These are phyloP conservation scores for Pythium scleroteichum DNA, from an alignment of 352 stramenopile genomes.

Conservation along the genomic window DNA sequence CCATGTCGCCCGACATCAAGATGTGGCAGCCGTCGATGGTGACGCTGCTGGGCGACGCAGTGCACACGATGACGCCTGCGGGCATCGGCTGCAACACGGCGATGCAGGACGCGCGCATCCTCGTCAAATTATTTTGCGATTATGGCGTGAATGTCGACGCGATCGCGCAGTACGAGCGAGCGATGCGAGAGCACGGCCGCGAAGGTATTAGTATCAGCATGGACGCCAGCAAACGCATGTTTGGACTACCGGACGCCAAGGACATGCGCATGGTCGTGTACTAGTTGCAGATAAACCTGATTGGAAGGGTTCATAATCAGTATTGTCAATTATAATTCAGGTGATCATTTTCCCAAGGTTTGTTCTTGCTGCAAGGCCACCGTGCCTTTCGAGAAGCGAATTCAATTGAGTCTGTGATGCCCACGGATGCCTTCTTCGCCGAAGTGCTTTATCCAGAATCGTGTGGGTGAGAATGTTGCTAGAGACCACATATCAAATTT, in stretches of 20 bases:
- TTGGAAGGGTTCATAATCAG: no score
- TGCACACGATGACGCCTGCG: slow-evolving; percentile 65
- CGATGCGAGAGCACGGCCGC: slow-evolving; percentile 5
- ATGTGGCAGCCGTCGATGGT: slow-evolving; percentile 47
- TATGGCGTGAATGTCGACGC: slow-evolving; percentile 51
- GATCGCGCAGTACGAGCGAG: slow-evolving; percentile 50
- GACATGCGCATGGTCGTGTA: slow-evolving; percentile 8
- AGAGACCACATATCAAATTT: no score
- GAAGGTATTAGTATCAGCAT: slow-evolving; percentile 11
- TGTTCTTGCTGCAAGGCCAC: no score
- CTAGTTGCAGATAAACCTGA: no score
- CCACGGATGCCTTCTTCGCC: no score
- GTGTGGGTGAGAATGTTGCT: no score
- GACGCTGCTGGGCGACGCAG: slow-evolving; percentile 59
- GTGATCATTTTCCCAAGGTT: no score
- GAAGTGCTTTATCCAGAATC: no score
- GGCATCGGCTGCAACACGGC: slow-evolving; percentile 67
- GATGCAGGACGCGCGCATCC: slow-evolving; percentile 42
- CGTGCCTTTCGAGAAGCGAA: no score
- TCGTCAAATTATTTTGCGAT: slow-evolving; percentile 45
- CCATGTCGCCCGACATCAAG: slow-evolving; percentile 54
- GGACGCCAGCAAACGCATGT: slow-evolving; percentile 8
- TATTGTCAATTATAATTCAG: no score
- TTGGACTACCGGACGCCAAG: slow-evolving; percentile 3
- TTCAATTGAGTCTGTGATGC: no score